Conservation (phyloP, 2,329 filamentous ascomycete species). For the Leptographium wingfieldii region DNA sequence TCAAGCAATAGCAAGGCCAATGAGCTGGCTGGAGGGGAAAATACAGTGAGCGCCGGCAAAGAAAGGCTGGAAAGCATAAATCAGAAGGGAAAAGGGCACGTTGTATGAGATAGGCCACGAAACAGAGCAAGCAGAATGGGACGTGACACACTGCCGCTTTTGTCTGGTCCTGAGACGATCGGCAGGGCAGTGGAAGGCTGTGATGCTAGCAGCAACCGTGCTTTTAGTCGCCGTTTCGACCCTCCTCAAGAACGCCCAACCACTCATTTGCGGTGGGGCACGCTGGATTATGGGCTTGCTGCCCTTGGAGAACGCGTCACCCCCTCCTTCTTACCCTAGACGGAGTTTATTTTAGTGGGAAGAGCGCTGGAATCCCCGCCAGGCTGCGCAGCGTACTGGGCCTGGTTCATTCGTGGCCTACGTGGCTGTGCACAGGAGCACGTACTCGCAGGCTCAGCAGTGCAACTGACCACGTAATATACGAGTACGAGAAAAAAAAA, state of each 20-base stretch:
- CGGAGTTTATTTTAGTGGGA: neutral
- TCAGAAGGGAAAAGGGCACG: neutral
- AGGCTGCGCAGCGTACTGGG: neutral
- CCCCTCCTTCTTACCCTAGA: neutral
- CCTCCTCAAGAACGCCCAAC: neutral
- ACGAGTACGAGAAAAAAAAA: neutral
- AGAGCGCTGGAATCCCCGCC: neutral
- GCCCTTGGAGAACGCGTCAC: constrained; percentile 1
- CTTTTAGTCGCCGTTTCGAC: neutral
- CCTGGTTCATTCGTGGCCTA: neutral
- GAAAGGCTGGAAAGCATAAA: neutral
- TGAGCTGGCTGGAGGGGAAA: neutral
- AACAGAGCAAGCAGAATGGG: neutral
- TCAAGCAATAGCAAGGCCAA: neutral
- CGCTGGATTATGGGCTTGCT: neutral
- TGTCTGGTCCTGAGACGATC: neutral
- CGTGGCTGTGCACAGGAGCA: neutral
- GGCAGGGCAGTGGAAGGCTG: neutral
- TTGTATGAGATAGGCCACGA: neutral
- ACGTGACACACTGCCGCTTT: neutral
- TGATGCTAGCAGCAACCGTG: neutral
- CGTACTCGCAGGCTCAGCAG: neutral
- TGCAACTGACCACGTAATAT: neutral
- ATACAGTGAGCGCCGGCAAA: neutral
- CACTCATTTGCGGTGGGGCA: neutral